Base-by-base conservation (phyloP, 208 protist genomes). In the Eutreptiella sp. region DNA sequence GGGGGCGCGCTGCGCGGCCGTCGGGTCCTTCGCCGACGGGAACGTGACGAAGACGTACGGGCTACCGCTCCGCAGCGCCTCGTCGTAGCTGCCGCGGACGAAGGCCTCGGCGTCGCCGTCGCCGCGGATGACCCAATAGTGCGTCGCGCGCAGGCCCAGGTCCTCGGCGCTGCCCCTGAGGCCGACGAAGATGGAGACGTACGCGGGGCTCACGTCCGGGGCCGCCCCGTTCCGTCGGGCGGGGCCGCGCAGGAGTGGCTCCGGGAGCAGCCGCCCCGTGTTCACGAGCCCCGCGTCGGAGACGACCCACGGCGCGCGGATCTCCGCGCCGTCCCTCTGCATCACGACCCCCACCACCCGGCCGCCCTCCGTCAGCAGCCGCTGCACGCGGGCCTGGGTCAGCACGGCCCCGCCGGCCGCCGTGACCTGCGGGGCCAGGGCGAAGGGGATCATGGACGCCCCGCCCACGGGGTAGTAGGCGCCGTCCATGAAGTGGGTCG, bases 391-490 rank as follows among this genome's bases (percentile, higher is more conserved):
- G 0, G 63, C 63, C 1, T 38, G 16, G 3, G 46, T 48, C 4
- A 68, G 46, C 1, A 68, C 53, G 5, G 41, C 32, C 9, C 63
- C 53, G 5, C 63, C 52, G 28, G n/a, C 46, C 4, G 14, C 5
- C 27, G 32, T 4, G 19, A 68, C 23, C 2, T 36, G 31, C n/a
- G 42, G 14, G 38, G 54, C 28, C 5, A 35, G 24, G 38, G 41
- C 34, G 3, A 16, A 16, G 1, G 45, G 31, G 23, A 63, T 63
- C 23, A 52, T 42, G 9, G n/a, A 16, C 31, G 52, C 19, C 16
- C 52, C 47, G 19, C 55, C 55, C 14, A 26, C 36, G 28, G 62
- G 62, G 52, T 63, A 68, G 31, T 34, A 47, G 0, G 24, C 47
- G 4, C 62, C 62, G 24, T 35, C 16, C 31, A 46, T 14, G 33